Evolutionary conservation across 1,284 basidiomycete species (phyloP).

Genomic region (Gymnopus androsaceus): DNA sequence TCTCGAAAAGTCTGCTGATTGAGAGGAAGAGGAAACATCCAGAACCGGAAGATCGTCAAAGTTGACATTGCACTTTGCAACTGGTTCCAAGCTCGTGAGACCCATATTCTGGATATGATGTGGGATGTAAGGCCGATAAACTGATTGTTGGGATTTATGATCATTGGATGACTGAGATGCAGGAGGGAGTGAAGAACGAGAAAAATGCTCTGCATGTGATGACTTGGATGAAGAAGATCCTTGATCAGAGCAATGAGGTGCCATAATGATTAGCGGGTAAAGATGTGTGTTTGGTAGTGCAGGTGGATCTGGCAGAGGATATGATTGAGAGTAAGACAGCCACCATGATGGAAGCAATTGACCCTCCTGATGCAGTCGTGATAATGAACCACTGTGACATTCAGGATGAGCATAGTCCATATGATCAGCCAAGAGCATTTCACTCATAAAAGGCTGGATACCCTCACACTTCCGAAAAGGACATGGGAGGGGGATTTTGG

Average conservation of each 20-base stretch:
- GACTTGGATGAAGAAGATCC: no score
- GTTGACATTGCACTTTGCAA: background rate
- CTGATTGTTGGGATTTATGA: no score
- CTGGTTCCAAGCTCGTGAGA: no score
- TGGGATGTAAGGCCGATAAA: no score
- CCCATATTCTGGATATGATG: no score
- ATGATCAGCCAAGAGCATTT: background rate
- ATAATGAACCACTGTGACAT: background rate
- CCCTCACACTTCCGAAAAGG: constrained; percentile 7
- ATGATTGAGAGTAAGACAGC: background rate
- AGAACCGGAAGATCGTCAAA: constrained; percentile 5
- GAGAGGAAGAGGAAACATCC: background rate
- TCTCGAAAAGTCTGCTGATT: no score
- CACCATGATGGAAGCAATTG: background rate
- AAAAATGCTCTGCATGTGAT: no score
- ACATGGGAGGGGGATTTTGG: constrained; percentile 13
- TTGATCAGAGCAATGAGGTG: background rate
- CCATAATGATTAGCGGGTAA: background rate
- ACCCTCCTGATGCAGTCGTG: background rate
- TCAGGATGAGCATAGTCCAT: background rate
- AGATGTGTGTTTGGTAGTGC: background rate
- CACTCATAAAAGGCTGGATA: background rate
- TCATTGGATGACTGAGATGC: no score
- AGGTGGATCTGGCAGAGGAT: background rate
- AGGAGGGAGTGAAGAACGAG: background rate